Evolutionary conservation across 352 stramenopile species (phyloP).

Genomic region (Phytopythium boreale): DNA sequence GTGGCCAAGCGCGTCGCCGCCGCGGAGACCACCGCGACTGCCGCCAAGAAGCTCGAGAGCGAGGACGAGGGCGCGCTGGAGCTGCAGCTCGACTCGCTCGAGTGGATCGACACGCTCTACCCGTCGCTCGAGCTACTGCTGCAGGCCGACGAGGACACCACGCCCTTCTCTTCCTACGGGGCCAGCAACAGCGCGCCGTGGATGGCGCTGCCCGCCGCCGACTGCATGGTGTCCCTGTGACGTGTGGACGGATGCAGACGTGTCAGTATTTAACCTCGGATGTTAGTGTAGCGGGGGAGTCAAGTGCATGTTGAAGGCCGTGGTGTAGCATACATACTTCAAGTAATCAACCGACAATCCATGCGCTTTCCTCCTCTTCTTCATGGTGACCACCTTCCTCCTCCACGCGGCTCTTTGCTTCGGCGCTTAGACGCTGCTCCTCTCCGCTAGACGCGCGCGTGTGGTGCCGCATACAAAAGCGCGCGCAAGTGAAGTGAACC

Average conservation of each 20-base stretch:
- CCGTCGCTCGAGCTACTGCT: slow-evolving; percentile 43
- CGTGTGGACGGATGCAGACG: neutral
- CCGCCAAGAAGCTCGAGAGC: slow-evolving; percentile 4
- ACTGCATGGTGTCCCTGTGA: neutral
- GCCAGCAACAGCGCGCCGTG: neutral
- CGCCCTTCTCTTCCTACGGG: too few species aligned
- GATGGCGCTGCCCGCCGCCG: neutral
- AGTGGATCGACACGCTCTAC: slow-evolving; percentile 72
- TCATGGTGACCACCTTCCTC: neutral
- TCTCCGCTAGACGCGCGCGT: neutral
- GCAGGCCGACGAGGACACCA: slow-evolving; percentile 13
- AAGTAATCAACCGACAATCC: neutral
- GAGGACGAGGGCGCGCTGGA: slow-evolving; percentile 16
- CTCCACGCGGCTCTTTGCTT: neutral
- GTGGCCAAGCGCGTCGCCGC: slow-evolving; percentile 10
- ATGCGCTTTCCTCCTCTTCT: neutral
- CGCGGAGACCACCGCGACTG: slow-evolving; percentile 5
- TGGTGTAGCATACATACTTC: neutral
- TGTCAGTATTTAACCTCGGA: neutral
- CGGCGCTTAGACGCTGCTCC: neutral
- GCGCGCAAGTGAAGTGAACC: too few species aligned
- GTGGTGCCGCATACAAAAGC: too few species aligned
- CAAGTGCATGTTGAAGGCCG: neutral
- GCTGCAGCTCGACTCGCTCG: slow-evolving; percentile 19
- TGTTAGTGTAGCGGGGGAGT: neutral